Conservation (phyloP, 257 asterid genomes). For the Rubia yunnanensis region DNA sequence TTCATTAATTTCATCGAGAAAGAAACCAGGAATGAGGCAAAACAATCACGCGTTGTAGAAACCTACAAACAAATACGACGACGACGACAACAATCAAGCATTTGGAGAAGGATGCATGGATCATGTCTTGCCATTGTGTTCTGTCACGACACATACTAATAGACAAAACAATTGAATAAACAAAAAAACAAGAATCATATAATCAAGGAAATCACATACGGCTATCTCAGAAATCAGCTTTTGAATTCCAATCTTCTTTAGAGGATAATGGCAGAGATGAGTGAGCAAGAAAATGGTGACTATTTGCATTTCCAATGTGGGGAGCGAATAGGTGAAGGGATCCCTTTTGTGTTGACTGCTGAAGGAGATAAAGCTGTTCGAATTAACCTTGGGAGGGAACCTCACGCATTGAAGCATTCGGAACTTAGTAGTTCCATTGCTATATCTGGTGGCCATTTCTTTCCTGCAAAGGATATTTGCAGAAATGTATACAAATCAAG, state of each 20-base stretch:
- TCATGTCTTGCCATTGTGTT: background rate
- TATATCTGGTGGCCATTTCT: background rate
- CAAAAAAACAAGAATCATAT: background rate
- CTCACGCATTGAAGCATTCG: background rate
- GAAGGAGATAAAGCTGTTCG: background rate
- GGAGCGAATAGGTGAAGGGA: slow-evolving; percentile 12
- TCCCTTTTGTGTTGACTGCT: background rate
- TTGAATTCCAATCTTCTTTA: slow-evolving; percentile 15
- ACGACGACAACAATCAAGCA: background rate
- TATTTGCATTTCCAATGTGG: slow-evolving; percentile 17
- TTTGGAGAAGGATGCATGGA: too few relatives aligned
- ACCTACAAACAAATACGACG: background rate
- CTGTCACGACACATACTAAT: background rate
- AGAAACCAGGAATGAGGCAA: background rate
- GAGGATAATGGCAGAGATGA: slow-evolving; percentile 11
- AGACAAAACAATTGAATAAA: background rate
- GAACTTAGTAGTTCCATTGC: background rate
- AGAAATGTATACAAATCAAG: background rate
- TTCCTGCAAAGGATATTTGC: background rate
- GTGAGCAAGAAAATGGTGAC: slow-evolving; percentile 11
- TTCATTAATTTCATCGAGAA: background rate
- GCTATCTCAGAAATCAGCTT: slow-evolving; percentile 17
- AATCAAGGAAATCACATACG: slow-evolving; percentile 6
- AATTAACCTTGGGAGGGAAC: slow-evolving; percentile 2
- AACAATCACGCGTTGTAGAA: background rate